These are phyloP conservation scores for Pyrus bretschneideri DNA, from an alignment of 306 rosid genomes.

Conservation along the genomic window DNA sequence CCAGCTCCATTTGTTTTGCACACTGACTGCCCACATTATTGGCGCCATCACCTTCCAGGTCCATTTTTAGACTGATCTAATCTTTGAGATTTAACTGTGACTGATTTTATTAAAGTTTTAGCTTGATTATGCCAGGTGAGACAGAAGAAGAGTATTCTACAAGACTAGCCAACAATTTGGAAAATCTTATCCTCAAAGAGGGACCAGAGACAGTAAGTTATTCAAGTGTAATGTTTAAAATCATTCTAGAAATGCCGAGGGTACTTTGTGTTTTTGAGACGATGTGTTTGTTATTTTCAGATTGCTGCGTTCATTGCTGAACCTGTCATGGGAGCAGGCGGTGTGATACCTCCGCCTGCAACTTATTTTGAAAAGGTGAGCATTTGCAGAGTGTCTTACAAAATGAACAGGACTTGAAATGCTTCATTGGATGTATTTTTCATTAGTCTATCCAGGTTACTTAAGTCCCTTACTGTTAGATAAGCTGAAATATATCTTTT, in stretches of 20 bases:
- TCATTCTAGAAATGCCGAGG: neutral
- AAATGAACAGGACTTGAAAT: no score
- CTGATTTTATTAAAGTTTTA: slow-evolving; percentile 8
- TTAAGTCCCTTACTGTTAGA: neutral
- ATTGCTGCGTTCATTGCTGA: slow-evolving; percentile 98
- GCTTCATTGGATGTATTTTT: no score
- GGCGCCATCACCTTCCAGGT: slow-evolving; percentile 98
- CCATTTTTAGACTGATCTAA: slow-evolving; percentile 13
- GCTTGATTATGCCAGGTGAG: slow-evolving; percentile 60
- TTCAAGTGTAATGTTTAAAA: slow-evolving; percentile 4
- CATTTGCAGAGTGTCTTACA: neutral
- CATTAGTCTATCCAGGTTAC: no score
- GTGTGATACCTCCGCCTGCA: slow-evolving; percentile 83
- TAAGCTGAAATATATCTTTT: neutral
- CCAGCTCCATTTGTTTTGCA: slow-evolving; percentile 92
- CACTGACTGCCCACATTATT: slow-evolving; percentile 95
- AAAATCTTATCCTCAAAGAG: slow-evolving; percentile 75
- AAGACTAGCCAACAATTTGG: slow-evolving; percentile 82
- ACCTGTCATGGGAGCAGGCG: slow-evolving; percentile 97
- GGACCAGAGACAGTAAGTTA: slow-evolving; percentile 83
- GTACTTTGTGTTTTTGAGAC: slow-evolving; percentile 8
- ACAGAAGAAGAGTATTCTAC: slow-evolving; percentile 89
- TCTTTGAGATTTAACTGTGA: slow-evolving; percentile 1
- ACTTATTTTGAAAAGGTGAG: slow-evolving; percentile 87
- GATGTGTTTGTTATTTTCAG: slow-evolving; percentile 30